phyloP scores from a whole-genome alignment of 305 asterid genomes.

The Fraxinus baroniana region DNA sequence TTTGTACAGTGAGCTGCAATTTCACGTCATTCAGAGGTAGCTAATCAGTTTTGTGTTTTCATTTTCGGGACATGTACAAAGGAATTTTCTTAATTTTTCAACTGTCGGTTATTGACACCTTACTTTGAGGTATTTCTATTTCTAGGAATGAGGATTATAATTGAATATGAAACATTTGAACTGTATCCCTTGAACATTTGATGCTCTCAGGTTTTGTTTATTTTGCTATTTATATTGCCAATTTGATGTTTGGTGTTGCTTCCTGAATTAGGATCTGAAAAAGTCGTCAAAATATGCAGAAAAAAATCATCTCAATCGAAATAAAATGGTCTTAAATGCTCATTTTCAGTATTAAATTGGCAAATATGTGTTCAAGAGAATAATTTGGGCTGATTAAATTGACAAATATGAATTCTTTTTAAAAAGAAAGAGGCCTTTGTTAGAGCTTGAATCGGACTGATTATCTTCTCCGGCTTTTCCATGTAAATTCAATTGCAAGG shows the following conservation, averaged over 20 bases:
- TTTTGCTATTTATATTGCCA: neutral
- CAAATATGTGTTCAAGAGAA: neutral
- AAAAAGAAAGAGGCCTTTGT: neutral
- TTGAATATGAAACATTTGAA: constrained; percentile 13
- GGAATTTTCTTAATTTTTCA: constrained; percentile 28
- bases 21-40: constrained; percentile 44
- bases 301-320: no score
- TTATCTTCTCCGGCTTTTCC: neutral
- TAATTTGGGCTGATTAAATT: neutral
- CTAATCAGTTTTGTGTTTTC: constrained; percentile 37
- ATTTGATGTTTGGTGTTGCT: neutral
- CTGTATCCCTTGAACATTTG: constrained; percentile 16
- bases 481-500: neutral
- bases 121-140: constrained; percentile 14
- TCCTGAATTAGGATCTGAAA: neutral
- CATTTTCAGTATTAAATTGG: neutral
- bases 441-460: neutral
- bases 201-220: neutral
- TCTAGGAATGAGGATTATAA: constrained; percentile 18
- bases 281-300: neutral
- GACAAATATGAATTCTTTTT: neutral
- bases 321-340: neutral
- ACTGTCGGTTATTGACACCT: constrained; percentile 26
- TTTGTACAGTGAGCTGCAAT: constrained; percentile 54
- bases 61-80: constrained; percentile 48